Percentiles rank a stretch among this genome's conserved stretches.
These are phyloP conservation scores for Penicillium simplicissimum DNA, from an alignment of 495 filamentous ascomycete genomes.

Conservation along the genomic window DNA sequence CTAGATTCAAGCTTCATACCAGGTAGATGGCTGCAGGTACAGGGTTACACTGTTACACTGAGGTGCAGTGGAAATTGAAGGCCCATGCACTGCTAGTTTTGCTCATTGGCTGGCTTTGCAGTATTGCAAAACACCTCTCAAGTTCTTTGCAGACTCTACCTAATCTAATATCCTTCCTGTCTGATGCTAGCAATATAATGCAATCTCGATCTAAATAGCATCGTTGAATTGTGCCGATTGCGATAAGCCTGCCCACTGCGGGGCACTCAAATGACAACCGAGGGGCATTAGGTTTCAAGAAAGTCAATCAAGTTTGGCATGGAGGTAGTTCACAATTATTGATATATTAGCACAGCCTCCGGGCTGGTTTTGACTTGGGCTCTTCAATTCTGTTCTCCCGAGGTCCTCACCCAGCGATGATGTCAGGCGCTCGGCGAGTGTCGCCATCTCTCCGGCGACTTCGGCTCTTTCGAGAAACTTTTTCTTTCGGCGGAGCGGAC, in stretches of 20 bases:
- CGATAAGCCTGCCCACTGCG: conserved; percentile 8
- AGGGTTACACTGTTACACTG: background rate
- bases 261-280: conserved; percentile 3
- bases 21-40: background rate
- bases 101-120: background rate
- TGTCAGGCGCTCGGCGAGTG: conserved; percentile 33
- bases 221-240: background rate
- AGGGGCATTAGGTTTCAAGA: background rate
- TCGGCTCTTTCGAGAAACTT: conserved; percentile 23
- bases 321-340: background rate
- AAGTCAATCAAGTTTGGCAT: background rate
- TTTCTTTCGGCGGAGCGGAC: conserved; percentile 13
- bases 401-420: conserved; percentile 24
- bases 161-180: too few relatives aligned
- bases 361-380: too few relatives aligned
- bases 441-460: conserved; percentile 35
- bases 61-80: conserved; percentile 1
- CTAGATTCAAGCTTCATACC: background rate
- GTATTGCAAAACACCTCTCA: too few relatives aligned
- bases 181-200: too few relatives aligned
- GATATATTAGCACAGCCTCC: too few relatives aligned
- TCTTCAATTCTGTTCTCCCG: background rate
- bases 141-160: too few relatives aligned
- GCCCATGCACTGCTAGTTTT: background rate
- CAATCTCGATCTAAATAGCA: background rate